A percentile compares a stretch with the other conserved stretches of the same genome.
Evolutionary conservation across 345 rosid species (phyloP).

Genomic region (Syzygium aqueum): DNA sequence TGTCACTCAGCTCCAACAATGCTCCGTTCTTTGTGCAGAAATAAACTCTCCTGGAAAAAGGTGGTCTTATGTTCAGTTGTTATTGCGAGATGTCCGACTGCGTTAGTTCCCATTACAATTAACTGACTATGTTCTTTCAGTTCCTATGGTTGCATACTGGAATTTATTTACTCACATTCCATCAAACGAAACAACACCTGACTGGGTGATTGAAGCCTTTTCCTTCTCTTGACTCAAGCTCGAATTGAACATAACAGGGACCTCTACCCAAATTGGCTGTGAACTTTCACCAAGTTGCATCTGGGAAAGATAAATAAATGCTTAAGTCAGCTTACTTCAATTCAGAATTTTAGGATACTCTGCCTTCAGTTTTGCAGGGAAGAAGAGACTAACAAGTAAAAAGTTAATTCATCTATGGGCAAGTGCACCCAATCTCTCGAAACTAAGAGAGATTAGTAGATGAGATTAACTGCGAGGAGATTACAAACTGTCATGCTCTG

Average conservation of each 20-base stretch:
- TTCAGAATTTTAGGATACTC: background rate
- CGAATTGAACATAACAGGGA: slow-evolving; percentile 19
- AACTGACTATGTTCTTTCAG: background rate
- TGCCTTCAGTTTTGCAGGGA: background rate
- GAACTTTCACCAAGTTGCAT: slow-evolving; percentile 45
- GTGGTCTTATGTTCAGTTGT: background rate
- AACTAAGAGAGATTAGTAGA: background rate
- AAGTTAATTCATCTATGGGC: background rate
- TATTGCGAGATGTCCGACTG: background rate
- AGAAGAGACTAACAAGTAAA: background rate
- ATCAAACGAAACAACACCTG: slow-evolving; percentile 44
- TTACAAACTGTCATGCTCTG: background rate
- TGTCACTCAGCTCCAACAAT: slow-evolving; percentile 43
- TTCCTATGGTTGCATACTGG: background rate
- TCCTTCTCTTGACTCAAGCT: slow-evolving; percentile 22
- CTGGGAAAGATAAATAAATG: slow-evolving; percentile 11
- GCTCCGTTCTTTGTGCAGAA: slow-evolving; percentile 52
- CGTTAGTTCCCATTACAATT: background rate
- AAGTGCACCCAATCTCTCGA: background rate
- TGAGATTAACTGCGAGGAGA: background rate
- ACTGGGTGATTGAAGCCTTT: slow-evolving; percentile 22
- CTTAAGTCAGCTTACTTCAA: background rate
- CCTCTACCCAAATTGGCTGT: slow-evolving; percentile 51
- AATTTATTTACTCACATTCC: slow-evolving; percentile 31
- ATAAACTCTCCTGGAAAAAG: slow-evolving; percentile 34